Percentiles rank a stretch among this genome's conserved stretches.
Conservation (phyloP, 2,329 filamentous ascomycete genomes). For the Penicillium sp. region DNA sequence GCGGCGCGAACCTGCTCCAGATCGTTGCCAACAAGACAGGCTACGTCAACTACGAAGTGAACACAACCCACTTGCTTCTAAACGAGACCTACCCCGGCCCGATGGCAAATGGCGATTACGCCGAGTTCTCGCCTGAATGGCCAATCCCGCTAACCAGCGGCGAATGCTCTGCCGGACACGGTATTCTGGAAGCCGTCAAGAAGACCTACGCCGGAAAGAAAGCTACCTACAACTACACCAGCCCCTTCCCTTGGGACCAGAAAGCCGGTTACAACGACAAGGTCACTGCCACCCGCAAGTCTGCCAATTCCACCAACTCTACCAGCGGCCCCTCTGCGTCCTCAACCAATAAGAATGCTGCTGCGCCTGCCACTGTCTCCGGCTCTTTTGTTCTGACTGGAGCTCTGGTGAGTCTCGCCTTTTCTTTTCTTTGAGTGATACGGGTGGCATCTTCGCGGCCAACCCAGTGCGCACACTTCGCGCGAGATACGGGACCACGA, state of each 20-base stretch:
- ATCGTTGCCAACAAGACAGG: slow-evolving; percentile 65
- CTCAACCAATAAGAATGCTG: slow-evolving; percentile 16
- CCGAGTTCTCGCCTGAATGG: slow-evolving; percentile 33
- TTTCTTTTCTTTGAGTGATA: slow-evolving; percentile 19
- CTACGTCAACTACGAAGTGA: slow-evolving; percentile 52
- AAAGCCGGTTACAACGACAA: slow-evolving; percentile 27
- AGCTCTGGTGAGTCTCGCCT: slow-evolving; percentile 18
- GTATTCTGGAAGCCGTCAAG: slow-evolving; percentile 37
- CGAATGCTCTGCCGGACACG: slow-evolving; percentile 41
- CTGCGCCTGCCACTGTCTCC: slow-evolving; percentile 12
- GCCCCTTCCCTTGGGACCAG: slow-evolving; percentile 29
- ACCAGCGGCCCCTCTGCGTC: slow-evolving; percentile 15
- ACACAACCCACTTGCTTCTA: slow-evolving; percentile 50
- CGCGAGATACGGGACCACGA: not conserved
- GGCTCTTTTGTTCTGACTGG: slow-evolving; percentile 14
- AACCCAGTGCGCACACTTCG: not conserved
- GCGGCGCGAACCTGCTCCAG: slow-evolving; percentile 70
- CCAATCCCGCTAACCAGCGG: slow-evolving; percentile 36
- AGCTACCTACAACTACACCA: slow-evolving; percentile 40
- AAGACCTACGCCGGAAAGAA: slow-evolving; percentile 31
- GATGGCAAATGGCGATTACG: slow-evolving; percentile 30
- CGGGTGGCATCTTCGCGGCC: not conserved
- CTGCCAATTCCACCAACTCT: slow-evolving; percentile 15
- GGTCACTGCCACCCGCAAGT: slow-evolving; percentile 32
- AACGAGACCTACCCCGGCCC: slow-evolving; percentile 61